These are phyloP conservation scores for Mollisiaceae sp. DNA, from an alignment of 2,329 filamentous ascomycete genomes.

Conservation along the genomic window DNA sequence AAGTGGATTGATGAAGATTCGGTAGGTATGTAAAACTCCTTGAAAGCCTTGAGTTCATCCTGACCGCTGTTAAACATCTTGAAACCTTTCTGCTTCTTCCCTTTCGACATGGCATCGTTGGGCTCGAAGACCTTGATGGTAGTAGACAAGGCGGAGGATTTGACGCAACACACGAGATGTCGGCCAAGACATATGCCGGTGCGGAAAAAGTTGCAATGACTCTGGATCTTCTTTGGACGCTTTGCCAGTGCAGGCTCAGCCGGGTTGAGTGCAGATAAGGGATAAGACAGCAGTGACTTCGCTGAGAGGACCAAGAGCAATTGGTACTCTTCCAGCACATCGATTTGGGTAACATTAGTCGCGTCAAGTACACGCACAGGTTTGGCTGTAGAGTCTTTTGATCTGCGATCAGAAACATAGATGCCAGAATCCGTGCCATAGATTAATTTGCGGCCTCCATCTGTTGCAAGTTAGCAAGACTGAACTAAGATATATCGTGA, in stretches of 20 bases:
- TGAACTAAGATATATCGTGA: background rate
- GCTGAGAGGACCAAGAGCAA: slow-evolving; percentile 90
- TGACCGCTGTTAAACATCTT: slow-evolving; percentile 95
- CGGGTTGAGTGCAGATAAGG: slow-evolving; percentile 82
- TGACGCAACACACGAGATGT: slow-evolving; percentile 95
- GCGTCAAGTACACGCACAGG: slow-evolving; percentile 87
- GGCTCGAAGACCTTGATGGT: slow-evolving; percentile 99
- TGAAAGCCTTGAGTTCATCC: slow-evolving; percentile 94
- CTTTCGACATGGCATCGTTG: slow-evolving; percentile 90
- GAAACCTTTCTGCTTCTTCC: slow-evolving; percentile 94
- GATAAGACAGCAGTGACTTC: slow-evolving; percentile 90
- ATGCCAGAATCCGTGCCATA: slow-evolving; percentile 95
- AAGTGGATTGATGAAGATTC: slow-evolving; percentile 99
- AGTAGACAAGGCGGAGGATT: slow-evolving; percentile 88
- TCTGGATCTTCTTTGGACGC: slow-evolving; percentile 93
- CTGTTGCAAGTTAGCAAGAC: slow-evolving; percentile 51
- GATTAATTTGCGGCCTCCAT: slow-evolving; percentile 92
- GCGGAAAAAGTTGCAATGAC: slow-evolving; percentile 98
- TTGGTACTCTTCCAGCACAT: slow-evolving; percentile 94
- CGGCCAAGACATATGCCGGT: slow-evolving; percentile 92
- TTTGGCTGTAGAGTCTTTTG: slow-evolving; percentile 74
- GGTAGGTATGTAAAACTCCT: slow-evolving; percentile 98
- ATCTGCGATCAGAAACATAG: slow-evolving; percentile 88
- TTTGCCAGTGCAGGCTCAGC: slow-evolving; percentile 82
- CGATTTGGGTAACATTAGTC: slow-evolving; percentile 89